Conservation (phyloP, 768 basidiomycete genomes). For the Phaeotremella fagi region DNA sequence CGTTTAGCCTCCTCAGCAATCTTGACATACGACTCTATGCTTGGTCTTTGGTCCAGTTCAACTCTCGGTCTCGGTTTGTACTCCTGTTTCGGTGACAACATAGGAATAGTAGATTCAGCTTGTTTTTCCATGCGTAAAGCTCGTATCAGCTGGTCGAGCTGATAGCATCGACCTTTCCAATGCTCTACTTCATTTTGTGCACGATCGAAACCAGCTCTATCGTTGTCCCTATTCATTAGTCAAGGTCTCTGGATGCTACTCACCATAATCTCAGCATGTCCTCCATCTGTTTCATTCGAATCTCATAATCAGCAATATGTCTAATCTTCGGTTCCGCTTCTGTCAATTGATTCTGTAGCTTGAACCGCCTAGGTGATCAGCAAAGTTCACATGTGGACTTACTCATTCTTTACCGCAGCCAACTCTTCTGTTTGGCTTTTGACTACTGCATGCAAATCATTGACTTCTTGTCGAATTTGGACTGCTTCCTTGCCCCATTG, state of each 20-base stretch:
- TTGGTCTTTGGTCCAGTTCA: neutral
- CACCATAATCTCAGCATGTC: conserved; percentile 75
- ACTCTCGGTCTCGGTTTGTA: no score
- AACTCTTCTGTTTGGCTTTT: conserved; percentile 44
- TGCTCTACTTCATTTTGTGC: conserved; percentile 22
- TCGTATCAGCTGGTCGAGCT: conserved; percentile 7
- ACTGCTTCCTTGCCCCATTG: conserved; percentile 68
- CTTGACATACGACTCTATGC: conserved; percentile 3
- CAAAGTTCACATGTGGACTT: conserved; percentile 3
- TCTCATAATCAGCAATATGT: conserved; percentile 75
- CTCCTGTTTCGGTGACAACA: no score
- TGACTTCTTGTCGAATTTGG: conserved; percentile 63
- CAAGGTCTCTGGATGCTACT: conserved; percentile 26
- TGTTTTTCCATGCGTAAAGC: neutral
- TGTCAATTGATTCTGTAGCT: conserved; percentile 68
- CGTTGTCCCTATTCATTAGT: conserved; percentile 29
- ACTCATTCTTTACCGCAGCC: conserved; percentile 47
- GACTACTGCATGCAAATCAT: conserved; percentile 48
- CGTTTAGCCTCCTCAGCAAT: conserved; percentile 19
- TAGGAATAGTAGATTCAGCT: neutral
- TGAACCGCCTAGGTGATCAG: conserved; percentile 56
- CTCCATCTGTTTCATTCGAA: conserved; percentile 75
- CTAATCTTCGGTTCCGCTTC: conserved; percentile 77
- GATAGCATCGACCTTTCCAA: conserved; percentile 14
- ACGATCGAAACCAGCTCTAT: conserved; percentile 18